Base-by-base conservation (phyloP, 2,329 filamentous ascomycete species). In the Botrytis fragariae region DNA sequence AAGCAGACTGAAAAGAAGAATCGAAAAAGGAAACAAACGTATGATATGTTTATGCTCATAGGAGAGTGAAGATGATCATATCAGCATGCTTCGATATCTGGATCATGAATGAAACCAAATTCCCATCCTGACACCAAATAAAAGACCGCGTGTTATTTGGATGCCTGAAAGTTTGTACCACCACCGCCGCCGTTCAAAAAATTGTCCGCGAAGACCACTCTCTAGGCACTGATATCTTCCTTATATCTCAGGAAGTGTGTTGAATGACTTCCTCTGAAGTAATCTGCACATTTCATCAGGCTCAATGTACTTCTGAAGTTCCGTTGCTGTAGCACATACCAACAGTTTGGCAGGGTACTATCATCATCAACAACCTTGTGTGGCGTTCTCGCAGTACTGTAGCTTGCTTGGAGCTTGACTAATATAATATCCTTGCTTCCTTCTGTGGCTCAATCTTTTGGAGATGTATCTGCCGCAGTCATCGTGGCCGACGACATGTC, bases 401-500 rank as follows among this genome's bases (percentile, higher is more conserved):
- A 61, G 22, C 44, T 14, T 35, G 9, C 5, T 61, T 35, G 5
- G 12, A 35, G 7, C 35, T 35, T 62, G 39, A 70, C 16, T 12
- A 3, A n/a, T n/a, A 35, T 12, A 3, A n/a, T n/a, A 35, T 45
- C 60, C 32, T 62, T 2, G 20, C 12, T 48, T n/a, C 7, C 8
- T 9, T 16, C 10, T 7, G 25, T 7, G 16, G 32, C 48, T 69
- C 39, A 72, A 45, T 69, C 62, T 42, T 51, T 39, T 59, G 44
- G 22, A 12, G 51, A 32, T 60, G 25, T 69, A 29, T 73, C 44
- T 57, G 44, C 65, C 57, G 57, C 71, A 62, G 44, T 16, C 65
- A 73, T 73, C 20, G 54, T 70, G 22, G 12, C n/a, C 5, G 65
- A 61, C 62, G 71, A 37, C 44, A 73, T 54, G 35, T 73, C 65